Evolutionary conservation across 768 basidiomycete genomes (phyloP).

Genomic region (Postia placenta): DNA sequence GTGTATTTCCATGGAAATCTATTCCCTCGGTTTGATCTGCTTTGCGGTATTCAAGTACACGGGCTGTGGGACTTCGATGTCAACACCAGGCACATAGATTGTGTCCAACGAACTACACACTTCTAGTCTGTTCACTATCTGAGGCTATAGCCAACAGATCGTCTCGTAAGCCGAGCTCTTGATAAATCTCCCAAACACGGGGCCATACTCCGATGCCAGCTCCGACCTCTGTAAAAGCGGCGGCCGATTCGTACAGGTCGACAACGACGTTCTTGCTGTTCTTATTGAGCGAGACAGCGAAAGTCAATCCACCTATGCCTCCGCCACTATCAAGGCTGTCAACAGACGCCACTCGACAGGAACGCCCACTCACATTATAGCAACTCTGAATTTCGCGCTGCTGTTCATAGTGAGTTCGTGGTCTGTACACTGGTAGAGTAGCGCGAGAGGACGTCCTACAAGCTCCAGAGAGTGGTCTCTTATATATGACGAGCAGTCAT

Average conservation of each 20-base stretch:
- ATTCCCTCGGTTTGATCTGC: background rate
- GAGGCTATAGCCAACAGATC: constrained; percentile 1
- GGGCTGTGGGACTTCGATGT: too few species aligned
- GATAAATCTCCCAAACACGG: constrained; percentile 16
- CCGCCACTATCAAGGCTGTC: constrained; percentile 15
- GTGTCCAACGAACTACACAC: too few species aligned
- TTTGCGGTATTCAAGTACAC: background rate
- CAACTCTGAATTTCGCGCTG: background rate
- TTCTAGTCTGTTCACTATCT: too few species aligned
- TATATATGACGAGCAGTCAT: too few species aligned
- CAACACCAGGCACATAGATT: too few species aligned
- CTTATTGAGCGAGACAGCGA: constrained; percentile 18
- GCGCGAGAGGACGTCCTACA: too few species aligned
- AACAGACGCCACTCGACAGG: background rate
- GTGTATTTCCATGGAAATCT: background rate
- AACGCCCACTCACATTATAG: background rate
- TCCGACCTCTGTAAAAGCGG: constrained; percentile 15
- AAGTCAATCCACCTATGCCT: constrained; percentile 21
- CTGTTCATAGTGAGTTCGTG: too few species aligned
- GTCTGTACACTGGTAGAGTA: too few species aligned
- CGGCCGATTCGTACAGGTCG: constrained; percentile 21
- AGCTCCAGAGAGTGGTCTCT: too few species aligned
- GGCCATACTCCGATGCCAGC: constrained; percentile 21
- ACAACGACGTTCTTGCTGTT: constrained; percentile 12
- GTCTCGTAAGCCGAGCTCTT: constrained; percentile 12